Evolutionary conservation across 208 protist genomes (phyloP).

Genomic region (Leishmania major): DNA sequence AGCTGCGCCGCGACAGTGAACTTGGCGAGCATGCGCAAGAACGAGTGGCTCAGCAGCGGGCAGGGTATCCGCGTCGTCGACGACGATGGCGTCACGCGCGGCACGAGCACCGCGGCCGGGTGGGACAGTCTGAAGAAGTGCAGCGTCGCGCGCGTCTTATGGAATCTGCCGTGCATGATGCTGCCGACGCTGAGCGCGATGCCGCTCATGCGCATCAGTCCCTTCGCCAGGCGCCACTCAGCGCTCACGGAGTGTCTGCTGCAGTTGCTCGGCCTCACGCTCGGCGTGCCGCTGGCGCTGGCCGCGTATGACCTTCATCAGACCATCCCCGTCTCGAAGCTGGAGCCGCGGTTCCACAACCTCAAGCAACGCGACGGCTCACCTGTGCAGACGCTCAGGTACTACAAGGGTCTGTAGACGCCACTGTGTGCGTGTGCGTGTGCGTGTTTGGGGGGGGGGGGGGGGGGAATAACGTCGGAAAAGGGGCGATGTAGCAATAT

Average conservation of each 20-base stretch:
- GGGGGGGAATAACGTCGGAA: neutral
- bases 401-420: conserved; percentile 86
- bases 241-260: conserved; percentile 51
- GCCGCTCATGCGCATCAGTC: conserved; percentile 45
- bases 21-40: conserved; percentile 90
- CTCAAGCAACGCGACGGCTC: conserved; percentile 67
- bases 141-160: conserved; percentile 73
- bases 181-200: conserved; percentile 88
- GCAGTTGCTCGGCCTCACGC: conserved; percentile 68
- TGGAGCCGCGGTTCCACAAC: conserved; percentile 70
- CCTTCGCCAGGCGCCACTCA: conserved; percentile 35
- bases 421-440: neutral
- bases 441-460: neutral
- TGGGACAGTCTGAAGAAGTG: conserved; percentile 81
- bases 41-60: conserved; percentile 81
- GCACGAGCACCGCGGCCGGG: conserved; percentile 76
- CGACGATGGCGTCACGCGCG: conserved; percentile 77
- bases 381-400: conserved; percentile 65
- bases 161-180: conserved; percentile 86
- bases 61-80: conserved; percentile 84
- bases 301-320: conserved; percentile 66
- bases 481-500: neutral
- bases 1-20: conserved; percentile 83
- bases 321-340: conserved; percentile 42
- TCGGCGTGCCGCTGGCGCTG: conserved; percentile 79